Evolutionary conservation across 1,284 basidiomycete species (phyloP).

Genomic region (Rhodotorula mucilaginosa): DNA sequence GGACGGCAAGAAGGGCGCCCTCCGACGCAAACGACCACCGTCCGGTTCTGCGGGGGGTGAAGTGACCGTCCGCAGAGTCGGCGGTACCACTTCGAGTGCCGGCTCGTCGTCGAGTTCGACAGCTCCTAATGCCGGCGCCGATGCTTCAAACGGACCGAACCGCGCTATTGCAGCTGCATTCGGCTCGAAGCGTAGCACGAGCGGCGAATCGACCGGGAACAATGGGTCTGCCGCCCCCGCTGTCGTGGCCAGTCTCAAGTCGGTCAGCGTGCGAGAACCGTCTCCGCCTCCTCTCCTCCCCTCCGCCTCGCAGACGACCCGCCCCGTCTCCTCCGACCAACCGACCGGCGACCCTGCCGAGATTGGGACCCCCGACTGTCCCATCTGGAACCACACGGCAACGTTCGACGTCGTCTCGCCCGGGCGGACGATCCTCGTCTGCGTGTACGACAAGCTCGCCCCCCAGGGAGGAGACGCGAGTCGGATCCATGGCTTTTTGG

Average conservation of each 20-base stretch:
- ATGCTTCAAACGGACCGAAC: too few relatives aligned
- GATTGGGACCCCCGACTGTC: slow-evolving; percentile 41
- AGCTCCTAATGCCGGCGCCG: too few relatives aligned
- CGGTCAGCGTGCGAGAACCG: not conserved
- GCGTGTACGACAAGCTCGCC: slow-evolving; percentile 49
- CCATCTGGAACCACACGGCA: slow-evolving; percentile 50
- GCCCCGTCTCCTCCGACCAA: slow-evolving; percentile 25
- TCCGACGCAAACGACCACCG: slow-evolving; percentile 1
- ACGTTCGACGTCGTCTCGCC: slow-evolving; percentile 51
- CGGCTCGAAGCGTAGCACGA: slow-evolving; percentile 1
- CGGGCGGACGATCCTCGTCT: slow-evolving; percentile 48
- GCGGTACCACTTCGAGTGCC: not conserved
- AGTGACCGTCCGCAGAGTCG: slow-evolving; percentile 2
- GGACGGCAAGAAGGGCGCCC: slow-evolving; percentile 6
- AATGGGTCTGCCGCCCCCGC: not conserved
- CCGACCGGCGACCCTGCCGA: slow-evolving; percentile 29
- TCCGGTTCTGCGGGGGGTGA: not conserved
- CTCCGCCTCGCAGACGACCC: slow-evolving; percentile 4
- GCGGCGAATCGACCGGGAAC: not conserved
- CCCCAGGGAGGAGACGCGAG: slow-evolving; percentile 22
- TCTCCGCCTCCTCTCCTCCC: slow-evolving; percentile 4
- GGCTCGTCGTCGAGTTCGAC: not conserved
- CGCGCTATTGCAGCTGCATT: not conserved
- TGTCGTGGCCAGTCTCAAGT: not conserved
- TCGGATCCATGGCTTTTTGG: slow-evolving; percentile 48